Percentiles rank a stretch among this genome's conserved stretches.
phyloP scores from a whole-genome alignment of 164 flowering plant species.

The Vitis amurensis region DNA sequence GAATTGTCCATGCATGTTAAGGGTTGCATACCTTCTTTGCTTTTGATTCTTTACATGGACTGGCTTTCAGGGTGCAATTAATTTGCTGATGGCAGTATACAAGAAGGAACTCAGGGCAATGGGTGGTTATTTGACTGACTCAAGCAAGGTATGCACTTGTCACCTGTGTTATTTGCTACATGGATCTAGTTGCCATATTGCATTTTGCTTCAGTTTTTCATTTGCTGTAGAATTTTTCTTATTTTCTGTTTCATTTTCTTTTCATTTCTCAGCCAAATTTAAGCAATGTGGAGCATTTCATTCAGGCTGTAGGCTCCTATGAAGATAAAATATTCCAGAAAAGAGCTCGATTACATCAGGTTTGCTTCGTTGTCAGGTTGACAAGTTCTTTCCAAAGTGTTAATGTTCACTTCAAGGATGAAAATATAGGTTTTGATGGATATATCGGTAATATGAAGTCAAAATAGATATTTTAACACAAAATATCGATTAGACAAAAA shows the following conservation, averaged over 20 bases:
- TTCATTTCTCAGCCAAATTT: constrained; percentile 64
- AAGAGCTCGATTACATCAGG: constrained; percentile 87
- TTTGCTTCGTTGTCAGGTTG: constrained; percentile 15
- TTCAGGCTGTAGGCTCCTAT: constrained; percentile 91
- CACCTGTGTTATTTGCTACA: neutral
- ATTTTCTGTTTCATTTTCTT: constrained; percentile 1
- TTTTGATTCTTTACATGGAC: neutral
- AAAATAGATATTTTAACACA: no score
- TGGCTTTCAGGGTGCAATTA: constrained; percentile 80
- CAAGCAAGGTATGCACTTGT: constrained; percentile 60
- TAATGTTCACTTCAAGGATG: neutral
- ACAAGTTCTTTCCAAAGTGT: no score
- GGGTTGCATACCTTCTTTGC: neutral
- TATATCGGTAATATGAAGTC: no score
- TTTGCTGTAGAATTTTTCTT: neutral
- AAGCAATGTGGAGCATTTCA: constrained; percentile 78
- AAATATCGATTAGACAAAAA: no score
- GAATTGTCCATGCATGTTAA: no score
- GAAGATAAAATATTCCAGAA: constrained; percentile 94
- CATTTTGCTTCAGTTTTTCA: neutral
- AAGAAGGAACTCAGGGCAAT: constrained; percentile 71
- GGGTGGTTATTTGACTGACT: constrained; percentile 88
- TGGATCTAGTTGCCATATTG: neutral
- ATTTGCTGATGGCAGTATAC: constrained; percentile 85
- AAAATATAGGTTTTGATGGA: neutral